Evolutionary conservation across 441 rosid species (phyloP).

Genomic region (Euphorbia corollata): DNA sequence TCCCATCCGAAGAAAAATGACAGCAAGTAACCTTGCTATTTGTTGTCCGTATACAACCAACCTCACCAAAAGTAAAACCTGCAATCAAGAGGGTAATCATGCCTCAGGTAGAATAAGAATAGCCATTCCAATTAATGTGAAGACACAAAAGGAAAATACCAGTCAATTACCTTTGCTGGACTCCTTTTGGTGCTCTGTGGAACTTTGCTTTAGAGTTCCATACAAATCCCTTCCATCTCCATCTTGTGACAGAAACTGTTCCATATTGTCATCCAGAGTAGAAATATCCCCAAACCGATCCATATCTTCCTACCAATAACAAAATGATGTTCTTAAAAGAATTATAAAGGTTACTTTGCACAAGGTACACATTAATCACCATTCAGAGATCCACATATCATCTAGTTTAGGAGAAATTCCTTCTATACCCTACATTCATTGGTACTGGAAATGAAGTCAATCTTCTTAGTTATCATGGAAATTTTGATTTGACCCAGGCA

Average conservation of each 20-base stretch:
- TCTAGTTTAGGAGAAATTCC: not conserved
- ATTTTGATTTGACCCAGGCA: not conserved
- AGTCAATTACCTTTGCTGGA: constrained; percentile 39
- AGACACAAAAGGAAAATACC: constrained; percentile 4
- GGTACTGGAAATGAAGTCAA: not conserved
- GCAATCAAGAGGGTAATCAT: constrained; percentile 18
- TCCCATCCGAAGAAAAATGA: constrained; percentile 73
- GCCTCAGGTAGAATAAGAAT: constrained; percentile 2
- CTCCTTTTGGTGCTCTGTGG: constrained; percentile 39
- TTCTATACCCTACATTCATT: not conserved
- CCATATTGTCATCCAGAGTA: constrained; percentile 52
- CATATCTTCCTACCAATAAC: constrained; percentile 49
- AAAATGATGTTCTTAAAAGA: constrained; percentile 19
- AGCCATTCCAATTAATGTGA: constrained; percentile 1
- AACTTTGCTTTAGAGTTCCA: constrained; percentile 41
- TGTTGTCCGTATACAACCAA: constrained; percentile 50
- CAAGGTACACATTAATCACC: constrained; percentile 6
- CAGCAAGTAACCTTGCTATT: constrained; percentile 67
- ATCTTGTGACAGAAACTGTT: constrained; percentile 44
- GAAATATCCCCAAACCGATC: constrained; percentile 47
- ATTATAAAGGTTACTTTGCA: not conserved
- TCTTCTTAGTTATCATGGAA: no score
- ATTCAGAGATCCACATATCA: not conserved
- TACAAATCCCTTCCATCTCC: constrained; percentile 44
- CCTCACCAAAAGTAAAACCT: constrained; percentile 60